Conservation (phyloP, 768 basidiomycete genomes). For the Stropharia rugosoannulata region DNA sequence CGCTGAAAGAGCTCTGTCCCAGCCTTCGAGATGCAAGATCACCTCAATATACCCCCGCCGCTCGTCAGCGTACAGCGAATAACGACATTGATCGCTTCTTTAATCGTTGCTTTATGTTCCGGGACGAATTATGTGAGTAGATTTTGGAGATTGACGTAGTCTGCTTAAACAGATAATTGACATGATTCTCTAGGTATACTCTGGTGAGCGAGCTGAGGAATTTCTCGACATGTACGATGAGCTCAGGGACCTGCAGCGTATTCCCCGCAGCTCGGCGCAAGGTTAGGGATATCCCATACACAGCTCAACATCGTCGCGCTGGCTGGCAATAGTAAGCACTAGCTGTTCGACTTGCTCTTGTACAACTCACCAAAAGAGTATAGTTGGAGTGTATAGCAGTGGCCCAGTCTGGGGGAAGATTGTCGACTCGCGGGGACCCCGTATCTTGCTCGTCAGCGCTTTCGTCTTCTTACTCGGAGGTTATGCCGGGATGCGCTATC, state of each 20-base stretch:
- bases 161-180: too few relatives aligned
- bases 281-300: constrained; percentile 74
- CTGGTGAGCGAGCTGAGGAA: constrained; percentile 30
- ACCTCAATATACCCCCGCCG: constrained; percentile 20
- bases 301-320: constrained; percentile 79
- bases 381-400: constrained; percentile 75
- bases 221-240: not conserved
- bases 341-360: not conserved
- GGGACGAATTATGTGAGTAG: constrained; percentile 75
- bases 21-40: constrained; percentile 17
- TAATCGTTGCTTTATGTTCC: constrained; percentile 59
- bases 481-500: constrained; percentile 70
- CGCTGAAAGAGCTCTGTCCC: not conserved
- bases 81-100: constrained; percentile 51
- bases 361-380: not conserved
- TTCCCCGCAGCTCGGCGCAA: constrained; percentile 81
- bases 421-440: constrained; percentile 73
- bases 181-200: constrained; percentile 32
- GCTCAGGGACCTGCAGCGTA: constrained; percentile 51
- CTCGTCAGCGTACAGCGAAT: constrained; percentile 40
- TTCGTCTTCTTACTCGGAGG: constrained; percentile 64
- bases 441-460: constrained; percentile 58
- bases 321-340: constrained; percentile 67
- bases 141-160: constrained; percentile 1
- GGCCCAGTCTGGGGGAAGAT: constrained; percentile 82